Evolutionary conservation across 2,329 filamentous ascomycete species (phyloP), one percentile per base, ranked within the genome.

Genomic region (Aureobasidium sp.): DNA sequence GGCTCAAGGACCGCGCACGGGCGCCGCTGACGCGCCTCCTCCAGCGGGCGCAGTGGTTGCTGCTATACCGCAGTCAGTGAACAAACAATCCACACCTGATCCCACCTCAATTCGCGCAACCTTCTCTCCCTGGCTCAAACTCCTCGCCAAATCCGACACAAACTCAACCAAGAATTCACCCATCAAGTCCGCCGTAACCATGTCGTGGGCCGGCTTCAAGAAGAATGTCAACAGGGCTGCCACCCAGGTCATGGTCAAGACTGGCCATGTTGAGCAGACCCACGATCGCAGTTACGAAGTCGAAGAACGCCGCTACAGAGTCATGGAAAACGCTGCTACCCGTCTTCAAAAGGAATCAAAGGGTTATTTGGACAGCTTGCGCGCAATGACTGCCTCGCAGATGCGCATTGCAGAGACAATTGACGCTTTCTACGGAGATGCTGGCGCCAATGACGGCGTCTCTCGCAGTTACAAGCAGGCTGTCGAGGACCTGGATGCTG

Each of bases 161-260:
- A 36, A 36, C 7, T 36, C 33, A 36, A 13, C 33, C 33, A 36
- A 13, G 7, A 13, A 36, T 7, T 36, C 33, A 7, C 33, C 33
- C 7, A 13, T 36, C 27, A 50, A 61, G 27, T 25, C 43, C 66
- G 62, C 73, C 75, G 75, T 76, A 76, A 82, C 77, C 69, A 92
- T 92, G 90, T 91, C 90, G 81, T 92, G 90, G 77, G 73, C 74
- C 68, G 77, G 77, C 67, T 78, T 78, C 74, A 79, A 79, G 70
- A 78, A 77, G 71, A 75, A 74, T 72, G 73, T 98, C 85, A 95
- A 96, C 86, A 94, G 96, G 84, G 95, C 95, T 75, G 98, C 95
- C 81, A 99, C 97, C 83, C 95, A 98, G 90, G 95, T 98, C 69
- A 98, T 99, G 94, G 98, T 99, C 95, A 99, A 99, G 88, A 97